Percentiles rank a stretch among this genome's conserved stretches.
These are phyloP conservation scores for Lichtheimia ornata DNA, from an alignment of 371 early-diverging fungal genomes.

Conservation along the genomic window DNA sequence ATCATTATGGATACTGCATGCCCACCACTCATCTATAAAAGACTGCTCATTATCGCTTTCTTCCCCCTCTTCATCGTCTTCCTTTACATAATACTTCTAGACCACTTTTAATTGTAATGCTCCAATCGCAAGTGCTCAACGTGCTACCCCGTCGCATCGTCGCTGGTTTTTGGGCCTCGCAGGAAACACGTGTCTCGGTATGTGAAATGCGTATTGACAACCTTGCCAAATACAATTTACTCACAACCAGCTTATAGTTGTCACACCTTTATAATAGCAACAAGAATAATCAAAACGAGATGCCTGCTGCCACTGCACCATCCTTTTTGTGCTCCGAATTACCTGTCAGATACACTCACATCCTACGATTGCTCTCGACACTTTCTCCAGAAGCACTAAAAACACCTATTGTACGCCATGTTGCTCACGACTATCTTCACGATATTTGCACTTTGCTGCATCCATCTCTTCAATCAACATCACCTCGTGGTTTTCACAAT, in stretches of 20 bases:
- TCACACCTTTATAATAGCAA: slow-evolving; percentile 8
- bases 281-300: not conserved
- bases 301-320: slow-evolving; percentile 36
- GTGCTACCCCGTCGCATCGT: slow-evolving; percentile 39
- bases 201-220: slow-evolving; percentile 7
- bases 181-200: slow-evolving; percentile 48
- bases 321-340: slow-evolving; percentile 70
- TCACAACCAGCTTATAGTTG: not conserved
- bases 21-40: not conserved
- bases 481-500: slow-evolving; percentile 47
- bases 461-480: slow-evolving; percentile 36
- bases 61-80: slow-evolving; percentile 5
- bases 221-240: slow-evolving; percentile 1
- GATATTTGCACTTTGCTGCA: slow-evolving; percentile 44
- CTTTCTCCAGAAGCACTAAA: slow-evolving; percentile 33
- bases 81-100: not conserved
- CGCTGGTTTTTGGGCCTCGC: slow-evolving; percentile 39
- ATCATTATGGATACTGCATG: not conserved
- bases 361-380: slow-evolving; percentile 52
- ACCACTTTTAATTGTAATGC: slow-evolving; percentile 19
- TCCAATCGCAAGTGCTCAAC: slow-evolving; percentile 46
- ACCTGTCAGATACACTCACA: slow-evolving; percentile 71
- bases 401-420: slow-evolving; percentile 37
- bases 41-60: not conserved
- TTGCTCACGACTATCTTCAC: slow-evolving; percentile 43